Evolutionary conservation across 331 rosid genomes (phyloP), one percentile per base, ranked within the genome.

Genomic region (Ulmus americana): DNA sequence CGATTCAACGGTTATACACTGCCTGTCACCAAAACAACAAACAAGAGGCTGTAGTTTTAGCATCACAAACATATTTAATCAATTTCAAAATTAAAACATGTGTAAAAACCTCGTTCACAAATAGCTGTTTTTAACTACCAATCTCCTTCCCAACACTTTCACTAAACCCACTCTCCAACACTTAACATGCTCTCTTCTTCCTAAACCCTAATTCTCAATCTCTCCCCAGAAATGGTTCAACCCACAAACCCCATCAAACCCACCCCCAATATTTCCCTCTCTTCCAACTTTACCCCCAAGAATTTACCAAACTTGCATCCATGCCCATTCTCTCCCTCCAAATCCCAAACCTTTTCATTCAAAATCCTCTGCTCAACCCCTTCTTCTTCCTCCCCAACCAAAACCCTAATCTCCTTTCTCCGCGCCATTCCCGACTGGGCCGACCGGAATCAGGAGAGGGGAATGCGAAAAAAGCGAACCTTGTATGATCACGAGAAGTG

Each of bases 341-440:
- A 73, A 45, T 78, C 77, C 77, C 55, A 39, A 69, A 15, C 46
- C 61, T 20, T 45, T 63, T 40, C 76, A 3, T 55, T 71, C 76
- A 77, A 59, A 63, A 6, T 74, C 72, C 63, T 41, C 55, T 67
- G 80, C 62, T 80, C 77, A 2, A 1, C 54, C 1, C 57, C 81
- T 0, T 20, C 74, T 0, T 48, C 81, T 8, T 48, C 87, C 40
- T 67, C 74, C 41, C 54, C 67, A 0, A 0, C 63, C 52, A 18
- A 76, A 52, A 11, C 64, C 78, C 55, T 84, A 1, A 39, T 68
- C 47, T 78, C 91, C 0, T 20, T 75, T 77, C 67, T 87, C 64
- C 79, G 65, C 3, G 45, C 76, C 3, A 57, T 91, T 6, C 97
- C 97, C 2, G 83, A 88, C n/a, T 91, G 97, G 97, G 86, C 97